phyloP scores from a whole-genome alignment of 2,329 filamentous ascomycete genomes.

The Chrysoporthe deuterocubensis region DNA sequence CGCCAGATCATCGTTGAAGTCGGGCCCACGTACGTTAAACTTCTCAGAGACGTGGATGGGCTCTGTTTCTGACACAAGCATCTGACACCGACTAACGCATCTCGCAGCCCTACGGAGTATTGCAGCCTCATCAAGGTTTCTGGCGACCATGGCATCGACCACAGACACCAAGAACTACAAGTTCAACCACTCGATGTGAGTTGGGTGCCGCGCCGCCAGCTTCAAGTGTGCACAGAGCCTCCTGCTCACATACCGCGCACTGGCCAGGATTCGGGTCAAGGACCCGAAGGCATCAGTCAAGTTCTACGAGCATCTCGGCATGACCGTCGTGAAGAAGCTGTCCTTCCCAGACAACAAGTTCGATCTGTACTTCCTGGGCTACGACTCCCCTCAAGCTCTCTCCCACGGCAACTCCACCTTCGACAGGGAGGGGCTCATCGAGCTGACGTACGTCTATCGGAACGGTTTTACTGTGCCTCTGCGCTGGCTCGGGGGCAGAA shows the following conservation, averaged over 20 bases:
- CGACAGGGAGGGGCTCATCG: conserved; percentile 88
- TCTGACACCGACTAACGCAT: conserved; percentile 8
- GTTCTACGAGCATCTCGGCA: conserved; percentile 92
- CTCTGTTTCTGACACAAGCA: not conserved
- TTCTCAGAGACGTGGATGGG: not conserved
- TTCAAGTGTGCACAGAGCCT: conserved; percentile 7
- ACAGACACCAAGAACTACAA: conserved; percentile 82
- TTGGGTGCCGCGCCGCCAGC: not conserved
- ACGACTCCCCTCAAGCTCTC: conserved; percentile 75
- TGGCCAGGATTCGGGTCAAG: conserved; percentile 83
- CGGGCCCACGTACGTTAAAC: conserved; percentile 13
- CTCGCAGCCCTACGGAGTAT: conserved; percentile 23
- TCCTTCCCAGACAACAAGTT: conserved; percentile 88
- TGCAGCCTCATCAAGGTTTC: conserved; percentile 31
- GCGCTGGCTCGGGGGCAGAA: not conserved
- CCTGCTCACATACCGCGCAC: conserved; percentile 26
- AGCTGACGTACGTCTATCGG: conserved; percentile 61
- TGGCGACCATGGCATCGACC: conserved; percentile 64
- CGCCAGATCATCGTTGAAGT: conserved; percentile 30
- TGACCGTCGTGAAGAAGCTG: conserved; percentile 81
- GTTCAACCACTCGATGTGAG: conserved; percentile 85
- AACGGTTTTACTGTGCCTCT: not conserved
- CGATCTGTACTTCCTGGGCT: conserved; percentile 93
- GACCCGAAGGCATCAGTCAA: conserved; percentile 89
- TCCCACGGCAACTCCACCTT: conserved; percentile 72